phyloP scores from a whole-genome alignment of 2,329 filamentous ascomycete species.

The Capronia americana region DNA sequence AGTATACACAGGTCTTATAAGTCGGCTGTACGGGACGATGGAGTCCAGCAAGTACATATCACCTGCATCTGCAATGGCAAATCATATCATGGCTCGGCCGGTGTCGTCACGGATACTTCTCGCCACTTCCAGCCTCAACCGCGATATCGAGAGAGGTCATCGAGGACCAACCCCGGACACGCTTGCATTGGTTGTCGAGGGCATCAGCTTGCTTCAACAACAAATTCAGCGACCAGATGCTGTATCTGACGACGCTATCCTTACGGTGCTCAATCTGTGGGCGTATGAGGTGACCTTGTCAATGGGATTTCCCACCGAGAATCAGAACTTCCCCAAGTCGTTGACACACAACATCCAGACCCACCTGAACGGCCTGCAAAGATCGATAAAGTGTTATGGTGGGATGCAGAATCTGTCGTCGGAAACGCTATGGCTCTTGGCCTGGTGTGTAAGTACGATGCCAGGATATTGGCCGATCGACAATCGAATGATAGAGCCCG shows the following conservation, averaged over 20 bases:
- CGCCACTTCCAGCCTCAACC: slow-evolving; percentile 20
- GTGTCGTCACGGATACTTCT: slow-evolving; percentile 19
- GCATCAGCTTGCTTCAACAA: slow-evolving; percentile 23
- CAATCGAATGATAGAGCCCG: slow-evolving; percentile 13
- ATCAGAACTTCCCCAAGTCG: not conserved
- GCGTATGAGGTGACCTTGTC: slow-evolving; percentile 22
- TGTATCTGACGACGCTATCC: slow-evolving; percentile 19
- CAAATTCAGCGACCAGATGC: slow-evolving; percentile 15
- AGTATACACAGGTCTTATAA: slow-evolving; percentile 21
- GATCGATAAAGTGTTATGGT: slow-evolving; percentile 17
- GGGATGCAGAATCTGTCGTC: slow-evolving; percentile 19
- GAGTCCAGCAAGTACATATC: slow-evolving; percentile 13
- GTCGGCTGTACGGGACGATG: slow-evolving; percentile 15
- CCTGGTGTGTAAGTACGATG: slow-evolving; percentile 25
- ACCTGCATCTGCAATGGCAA: slow-evolving; percentile 17
- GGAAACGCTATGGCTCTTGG: slow-evolving; percentile 22
- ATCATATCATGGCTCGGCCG: slow-evolving; percentile 12
- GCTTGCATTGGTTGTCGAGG: slow-evolving; percentile 17
- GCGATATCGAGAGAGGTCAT: slow-evolving; percentile 19
- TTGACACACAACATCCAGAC: slow-evolving; percentile 19
- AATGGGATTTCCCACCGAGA: slow-evolving; percentile 1
- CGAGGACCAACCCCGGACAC: slow-evolving; percentile 15
- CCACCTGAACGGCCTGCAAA: slow-evolving; percentile 22
- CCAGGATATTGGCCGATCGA: slow-evolving; percentile 28
- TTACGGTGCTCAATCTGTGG: slow-evolving; percentile 23